Evolutionary conservation across 352 stramenopile species (phyloP), one percentile per base, ranked within the genome.

Genomic region (Globisporangium uncinulatum): DNA sequence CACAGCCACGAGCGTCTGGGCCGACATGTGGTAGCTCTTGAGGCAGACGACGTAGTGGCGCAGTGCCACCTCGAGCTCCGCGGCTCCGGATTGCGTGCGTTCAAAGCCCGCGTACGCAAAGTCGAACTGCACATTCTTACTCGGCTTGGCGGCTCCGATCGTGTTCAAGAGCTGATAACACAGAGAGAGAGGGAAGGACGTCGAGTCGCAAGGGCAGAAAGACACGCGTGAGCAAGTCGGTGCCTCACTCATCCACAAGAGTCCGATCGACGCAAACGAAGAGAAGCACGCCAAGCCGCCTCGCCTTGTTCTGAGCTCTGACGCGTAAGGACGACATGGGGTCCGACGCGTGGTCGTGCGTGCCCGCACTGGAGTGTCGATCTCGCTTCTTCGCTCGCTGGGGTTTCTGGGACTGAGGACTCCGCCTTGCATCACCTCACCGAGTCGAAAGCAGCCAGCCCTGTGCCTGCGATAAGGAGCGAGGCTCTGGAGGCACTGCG

Each of bases 81-180:
- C 31, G 20, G 92, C 58, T 1, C 69, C 70, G n/a, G 68, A 58
- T 4, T 83, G 49, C 2, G 79, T 72, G n/a, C 69, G 71, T 45
- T 90, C 79, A 41, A 93, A 93, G 52, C 76, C 69, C 37, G 65
- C 67, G 32, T 81, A 72, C 1, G 79, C 76, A 20, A 75, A 57
- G 29, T 93, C 80, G 46, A 86, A 93, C 32, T 86, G 80, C 19
- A 89, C 68, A 31, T 93, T 93, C 51, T 79, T 89, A 61, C 83
- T 93, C 21, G 80, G 74, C 36, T 89, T 93, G 17, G 76, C 61
- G 9, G 80, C 79, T 0, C 83, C 83, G 5, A 93, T 65, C 52
- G 71, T 82, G 45, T 62, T 78, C 37, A 93, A 59, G 20, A 93
- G 54, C 75, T 80, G 60, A 2, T 21, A 1, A 36, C 11, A 64